Conservation (phyloP, 192 early-diverging fungal genomes). For the Coemansia sp. region DNA sequence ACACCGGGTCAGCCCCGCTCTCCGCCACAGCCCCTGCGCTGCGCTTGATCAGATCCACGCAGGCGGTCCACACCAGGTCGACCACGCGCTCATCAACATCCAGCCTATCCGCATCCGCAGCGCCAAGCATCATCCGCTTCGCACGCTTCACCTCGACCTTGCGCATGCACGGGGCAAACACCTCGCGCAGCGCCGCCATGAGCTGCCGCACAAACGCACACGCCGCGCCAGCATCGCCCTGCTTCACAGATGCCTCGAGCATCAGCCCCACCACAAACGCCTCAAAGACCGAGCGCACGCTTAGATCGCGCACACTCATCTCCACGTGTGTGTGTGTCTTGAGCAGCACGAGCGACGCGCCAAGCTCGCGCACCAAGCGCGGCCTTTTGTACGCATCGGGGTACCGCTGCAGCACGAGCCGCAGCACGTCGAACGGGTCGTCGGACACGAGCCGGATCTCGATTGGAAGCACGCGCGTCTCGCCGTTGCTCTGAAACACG, state of each 20-base stretch:
- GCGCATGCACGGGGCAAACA: slow-evolving; percentile 6
- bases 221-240: slow-evolving; percentile 7
- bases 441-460: slow-evolving; percentile 24
- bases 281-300: slow-evolving; percentile 14
- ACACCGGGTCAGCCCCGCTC: slow-evolving; percentile 15
- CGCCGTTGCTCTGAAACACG: neutral
- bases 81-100: slow-evolving; percentile 25
- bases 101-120: neutral
- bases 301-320: slow-evolving; percentile 12
- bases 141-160: slow-evolving; percentile 12
- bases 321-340: neutral
- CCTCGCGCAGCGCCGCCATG: slow-evolving; percentile 4
- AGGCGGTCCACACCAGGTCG: slow-evolving; percentile 17
- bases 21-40: neutral
- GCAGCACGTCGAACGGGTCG: slow-evolving; percentile 17
- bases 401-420: slow-evolving; percentile 12
- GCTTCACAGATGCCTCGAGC: slow-evolving; percentile 17
- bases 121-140: slow-evolving; percentile 5
- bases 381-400: slow-evolving; percentile 23
- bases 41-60: slow-evolving; percentile 5
- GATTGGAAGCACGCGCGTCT: slow-evolving; percentile 16
- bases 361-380: slow-evolving; percentile 21
- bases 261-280: slow-evolving; percentile 19
- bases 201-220: slow-evolving; percentile 28
- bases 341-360: slow-evolving; percentile 1